Evolutionary conservation across 345 rosid species (phyloP), one percentile per base, ranked within the genome.

Genomic region (Gossypium arboreum): DNA sequence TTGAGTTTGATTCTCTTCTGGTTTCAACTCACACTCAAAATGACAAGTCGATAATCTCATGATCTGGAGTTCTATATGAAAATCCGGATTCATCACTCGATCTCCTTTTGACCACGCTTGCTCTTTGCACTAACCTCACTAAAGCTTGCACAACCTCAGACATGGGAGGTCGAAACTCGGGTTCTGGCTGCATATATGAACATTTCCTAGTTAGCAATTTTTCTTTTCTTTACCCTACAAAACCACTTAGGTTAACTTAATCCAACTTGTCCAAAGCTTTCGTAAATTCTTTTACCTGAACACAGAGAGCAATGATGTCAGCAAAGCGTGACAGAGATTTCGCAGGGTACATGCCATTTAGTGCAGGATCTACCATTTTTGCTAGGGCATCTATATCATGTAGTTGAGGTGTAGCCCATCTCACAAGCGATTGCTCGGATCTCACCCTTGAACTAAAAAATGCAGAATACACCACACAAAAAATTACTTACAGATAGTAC

Each of bases 101-200:
- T 41, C 88, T 87, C 86, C 98, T 80, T 80, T 89, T 93, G 9
- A 89, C 87, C 9, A 89, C 84, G 41, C 99, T 91, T 24, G 99
- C 98, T 79, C 99, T 85, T 76, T 96, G 99, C 72, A 93, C 97
- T 76, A 96, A 78, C 76, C 97, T 82, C 80, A 96, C 98, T 78
- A 96, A 68, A 75, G 92, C 93, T 83, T 96, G 99, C 71, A 96
- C 99, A 24, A 92, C 99, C 82, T 96, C 99, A 0, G 99, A 96
- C 98, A 96, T 96, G 3, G 99, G 99, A 20, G 99, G 98, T 69
- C 99, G 87, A 73, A 95, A 95, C 89, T 95, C 99, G 0, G 99
- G 98, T 45, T 96, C 99, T 58, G 24, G 24, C 34, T 15, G 12
- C 18, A 50, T 24, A 25, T 17, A 25, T 1, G 2, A 8, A 25